phyloP scores from a whole-genome alignment of 2,329 filamentous ascomycete species.

The Aspergillus terreus region DNA sequence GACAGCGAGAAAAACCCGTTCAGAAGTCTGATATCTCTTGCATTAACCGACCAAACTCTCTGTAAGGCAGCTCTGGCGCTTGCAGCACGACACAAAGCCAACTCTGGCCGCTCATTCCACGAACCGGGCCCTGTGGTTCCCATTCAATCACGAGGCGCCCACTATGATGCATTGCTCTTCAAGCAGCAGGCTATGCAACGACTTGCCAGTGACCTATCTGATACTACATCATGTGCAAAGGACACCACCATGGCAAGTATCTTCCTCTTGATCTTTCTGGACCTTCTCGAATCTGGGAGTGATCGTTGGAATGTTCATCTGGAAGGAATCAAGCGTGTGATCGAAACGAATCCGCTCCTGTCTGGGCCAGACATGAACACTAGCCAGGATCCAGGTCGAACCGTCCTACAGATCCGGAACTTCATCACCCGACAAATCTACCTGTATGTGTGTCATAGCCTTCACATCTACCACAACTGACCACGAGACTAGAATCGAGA shows the following conservation, averaged over 20 bases:
- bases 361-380: conserved; percentile 7
- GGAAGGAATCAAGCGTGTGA: conserved; percentile 28
- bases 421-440: conserved; percentile 31
- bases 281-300: conserved; percentile 30
- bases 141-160: conserved; percentile 7
- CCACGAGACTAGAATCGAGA: conserved; percentile 13
- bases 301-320: conserved; percentile 33
- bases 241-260: conserved; percentile 32
- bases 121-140: conserved; percentile 4
- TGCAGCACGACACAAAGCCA: conserved; percentile 32
- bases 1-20: conserved; percentile 34
- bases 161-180: conserved; percentile 28
- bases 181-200: conserved; percentile 33
- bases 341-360: conserved; percentile 14
- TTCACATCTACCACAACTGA: neutral
- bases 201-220: conserved; percentile 19
- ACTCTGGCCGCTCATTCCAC: conserved; percentile 23
- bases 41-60: conserved; percentile 24
- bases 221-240: conserved; percentile 10
- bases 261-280: conserved; percentile 31
- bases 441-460: conserved; percentile 16
- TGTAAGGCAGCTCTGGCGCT: conserved; percentile 31
- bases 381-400: conserved; percentile 21
- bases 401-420: conserved; percentile 22
- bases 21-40: conserved; percentile 28